Evolutionary conservation across 2,329 filamentous ascomycete genomes (phyloP).

Genomic region (Microcyclosporella mali): DNA sequence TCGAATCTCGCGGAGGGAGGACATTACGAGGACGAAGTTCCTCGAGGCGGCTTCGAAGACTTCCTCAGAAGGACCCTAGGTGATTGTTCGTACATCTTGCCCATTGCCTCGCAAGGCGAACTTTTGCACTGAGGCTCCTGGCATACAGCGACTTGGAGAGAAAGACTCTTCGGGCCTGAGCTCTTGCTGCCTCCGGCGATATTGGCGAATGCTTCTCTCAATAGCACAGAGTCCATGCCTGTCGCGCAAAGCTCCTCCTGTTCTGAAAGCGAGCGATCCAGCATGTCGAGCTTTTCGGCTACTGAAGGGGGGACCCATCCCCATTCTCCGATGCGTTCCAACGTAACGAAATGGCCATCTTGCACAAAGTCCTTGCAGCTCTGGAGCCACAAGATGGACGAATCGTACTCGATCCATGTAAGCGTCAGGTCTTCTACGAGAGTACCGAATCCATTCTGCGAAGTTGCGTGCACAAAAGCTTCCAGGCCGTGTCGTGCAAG

Average conservation of each 20-base stretch:
- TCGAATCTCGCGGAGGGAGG: not conserved
- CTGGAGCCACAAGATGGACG: not conserved
- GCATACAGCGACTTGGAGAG: not conserved
- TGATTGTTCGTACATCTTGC: slow-evolving; percentile 4
- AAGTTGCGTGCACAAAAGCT: slow-evolving; percentile 4
- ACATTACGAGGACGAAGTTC: not conserved
- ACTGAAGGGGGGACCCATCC: slow-evolving; percentile 1
- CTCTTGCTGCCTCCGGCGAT: not conserved
- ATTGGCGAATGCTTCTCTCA: slow-evolving; percentile 3
- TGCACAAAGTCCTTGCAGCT: slow-evolving; percentile 5
- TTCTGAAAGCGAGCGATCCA: not conserved
- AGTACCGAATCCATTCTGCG: slow-evolving; percentile 3
- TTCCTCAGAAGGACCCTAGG: too few relatives aligned
- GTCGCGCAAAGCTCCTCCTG: not conserved
- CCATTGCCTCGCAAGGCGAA: not conserved
- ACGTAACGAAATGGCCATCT: not conserved
- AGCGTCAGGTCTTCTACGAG: slow-evolving; percentile 7
- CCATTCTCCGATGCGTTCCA: not conserved
- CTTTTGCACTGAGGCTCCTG: too few relatives aligned
- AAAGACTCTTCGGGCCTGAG: not conserved
- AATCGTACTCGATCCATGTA: slow-evolving; percentile 8
- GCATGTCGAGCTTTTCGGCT: not conserved
- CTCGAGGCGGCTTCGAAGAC: slow-evolving; percentile 1
- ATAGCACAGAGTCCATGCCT: slow-evolving; percentile 1
- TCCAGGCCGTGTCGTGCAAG: not conserved